Evolutionary conservation across 176 grass and related monocot species (phyloP).

Genomic region (Zizania latifolia): DNA sequence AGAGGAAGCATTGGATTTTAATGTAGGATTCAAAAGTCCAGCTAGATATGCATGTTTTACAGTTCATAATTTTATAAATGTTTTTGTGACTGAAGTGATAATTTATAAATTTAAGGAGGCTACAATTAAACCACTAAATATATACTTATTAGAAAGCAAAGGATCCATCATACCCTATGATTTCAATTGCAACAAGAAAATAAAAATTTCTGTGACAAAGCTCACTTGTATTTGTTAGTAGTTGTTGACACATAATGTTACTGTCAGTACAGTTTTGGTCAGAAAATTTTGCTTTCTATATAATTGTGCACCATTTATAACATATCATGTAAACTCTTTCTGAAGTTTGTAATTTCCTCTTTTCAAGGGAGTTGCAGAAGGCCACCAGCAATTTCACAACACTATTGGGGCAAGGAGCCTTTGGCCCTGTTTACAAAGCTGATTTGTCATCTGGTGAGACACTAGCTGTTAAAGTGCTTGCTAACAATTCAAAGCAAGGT

Average conservation of each 20-base stretch:
- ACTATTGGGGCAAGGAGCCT: constrained; percentile 84
- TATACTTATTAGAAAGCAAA: background rate
- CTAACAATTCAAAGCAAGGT: constrained; percentile 84
- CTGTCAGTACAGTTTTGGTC: background rate
- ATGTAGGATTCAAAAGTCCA: background rate
- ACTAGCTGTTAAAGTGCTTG: constrained; percentile 91
- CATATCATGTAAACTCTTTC: constrained; percentile 4
- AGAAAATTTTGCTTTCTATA: background rate
- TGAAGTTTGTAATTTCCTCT: constrained; percentile 15
- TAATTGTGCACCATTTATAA: background rate
- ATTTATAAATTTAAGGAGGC: background rate
- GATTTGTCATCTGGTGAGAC: constrained; percentile 79
- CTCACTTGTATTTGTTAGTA: constrained; percentile 8
- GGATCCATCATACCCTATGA: background rate
- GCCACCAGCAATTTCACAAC: constrained; percentile 87
- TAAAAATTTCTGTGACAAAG: background rate
- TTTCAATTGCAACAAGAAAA: background rate
- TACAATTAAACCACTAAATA: background rate
- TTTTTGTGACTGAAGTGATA: background rate
- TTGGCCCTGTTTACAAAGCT: constrained; percentile 93
- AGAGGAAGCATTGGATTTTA: background rate
- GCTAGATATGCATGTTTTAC: background rate
- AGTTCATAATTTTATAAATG: too few relatives aligned
- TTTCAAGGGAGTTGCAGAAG: constrained; percentile 79
- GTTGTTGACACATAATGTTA: background rate